Base-by-base conservation (phyloP, 257 asterid genomes). In the Penstemon newberryi region DNA sequence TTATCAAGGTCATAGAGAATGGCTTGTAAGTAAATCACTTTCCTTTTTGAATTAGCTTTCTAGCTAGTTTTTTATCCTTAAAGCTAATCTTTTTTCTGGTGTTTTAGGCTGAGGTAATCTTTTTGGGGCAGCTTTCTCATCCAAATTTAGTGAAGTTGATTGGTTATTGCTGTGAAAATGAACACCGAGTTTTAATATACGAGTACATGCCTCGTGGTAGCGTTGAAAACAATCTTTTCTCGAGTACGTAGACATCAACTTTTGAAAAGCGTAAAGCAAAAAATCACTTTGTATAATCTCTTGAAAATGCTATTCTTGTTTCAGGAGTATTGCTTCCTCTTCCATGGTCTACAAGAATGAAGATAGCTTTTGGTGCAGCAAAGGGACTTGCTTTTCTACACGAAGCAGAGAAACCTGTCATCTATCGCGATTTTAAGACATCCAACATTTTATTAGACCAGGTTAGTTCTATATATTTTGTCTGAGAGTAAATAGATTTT, bases 1-100 rank as follows among this genome's bases (percentile, higher is more conserved):
- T 60, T 74, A 75, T 80, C 97, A 93, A 84, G 98, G 98, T 45
- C 98, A 93, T 72, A 77, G 97, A 69, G 98, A 90, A 69, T 93
- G 98, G 97, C 92, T 93, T 92, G 98, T 93, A 72, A 80, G 65
- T 50, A 42, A 3, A 46, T 37, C 15, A n/a, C 10, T 15, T 19
- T 33, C 4, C n/a, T 44, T 8, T 8, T 25, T 45, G 18, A 5
- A 13, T 43, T 3, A 13, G 38, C 38, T 13, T 9, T n/a, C 11
- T 39, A 11, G 13, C 11, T 39, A 11, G 13, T 10, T 45, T 8
- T 4, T 3, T 8, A 49, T n/a, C n/a, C 33, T 33, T 10, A 3
- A 44, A 10, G 51, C 60, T 74, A 41, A 65, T 44, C 49, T 56
- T 68, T 33, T 33, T 3, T 57, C 47, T 33, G 38, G 58, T 44